phyloP scores from a whole-genome alignment of 768 basidiomycete species.

The Tulasnella sp. region DNA sequence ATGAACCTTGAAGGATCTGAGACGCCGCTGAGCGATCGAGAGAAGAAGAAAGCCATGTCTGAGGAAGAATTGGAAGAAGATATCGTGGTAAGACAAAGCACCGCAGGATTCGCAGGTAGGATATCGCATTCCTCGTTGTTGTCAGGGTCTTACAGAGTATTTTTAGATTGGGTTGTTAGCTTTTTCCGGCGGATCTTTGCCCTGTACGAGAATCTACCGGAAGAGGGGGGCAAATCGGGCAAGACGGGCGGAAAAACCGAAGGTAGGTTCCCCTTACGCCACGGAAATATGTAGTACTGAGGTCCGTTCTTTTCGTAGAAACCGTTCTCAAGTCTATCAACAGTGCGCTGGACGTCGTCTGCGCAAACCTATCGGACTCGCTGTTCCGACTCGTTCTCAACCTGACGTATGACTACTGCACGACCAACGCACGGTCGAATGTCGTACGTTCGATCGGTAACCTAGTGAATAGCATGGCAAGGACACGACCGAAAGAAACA shows the following conservation, averaged over 20 bases:
- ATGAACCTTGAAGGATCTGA: constrained; percentile 29
- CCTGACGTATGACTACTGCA: constrained; percentile 74
- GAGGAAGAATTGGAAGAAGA: constrained; percentile 46
- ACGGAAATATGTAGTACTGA: too few relatives aligned
- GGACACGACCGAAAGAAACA: constrained; percentile 61
- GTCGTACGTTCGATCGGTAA: constrained; percentile 85
- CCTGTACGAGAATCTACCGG: constrained; percentile 84
- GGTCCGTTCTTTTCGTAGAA: too few relatives aligned
- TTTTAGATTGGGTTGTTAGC: constrained; percentile 63
- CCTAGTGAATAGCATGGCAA: constrained; percentile 70
- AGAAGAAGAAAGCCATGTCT: constrained; percentile 7
- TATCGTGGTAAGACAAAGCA: constrained; percentile 63
- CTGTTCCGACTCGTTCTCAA: constrained; percentile 79
- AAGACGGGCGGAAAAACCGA: constrained; percentile 61
- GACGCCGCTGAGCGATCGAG: constrained; percentile 2
- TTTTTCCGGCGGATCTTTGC: constrained; percentile 67
- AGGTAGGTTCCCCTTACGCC: constrained; percentile 6
- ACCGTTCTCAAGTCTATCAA: constrained; percentile 65
- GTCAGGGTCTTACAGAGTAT: not conserved
- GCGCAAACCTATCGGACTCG: constrained; percentile 59
- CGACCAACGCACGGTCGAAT: constrained; percentile 82
- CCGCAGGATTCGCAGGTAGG: constrained; percentile 63
- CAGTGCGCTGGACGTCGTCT: constrained; percentile 68
- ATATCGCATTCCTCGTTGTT: not conserved
- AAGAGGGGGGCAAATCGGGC: constrained; percentile 77